Percentiles rank a stretch among this genome's conserved stretches.
Conservation (phyloP, 2,329 filamentous ascomycete genomes). For the Diplocarpon rosae region DNA sequence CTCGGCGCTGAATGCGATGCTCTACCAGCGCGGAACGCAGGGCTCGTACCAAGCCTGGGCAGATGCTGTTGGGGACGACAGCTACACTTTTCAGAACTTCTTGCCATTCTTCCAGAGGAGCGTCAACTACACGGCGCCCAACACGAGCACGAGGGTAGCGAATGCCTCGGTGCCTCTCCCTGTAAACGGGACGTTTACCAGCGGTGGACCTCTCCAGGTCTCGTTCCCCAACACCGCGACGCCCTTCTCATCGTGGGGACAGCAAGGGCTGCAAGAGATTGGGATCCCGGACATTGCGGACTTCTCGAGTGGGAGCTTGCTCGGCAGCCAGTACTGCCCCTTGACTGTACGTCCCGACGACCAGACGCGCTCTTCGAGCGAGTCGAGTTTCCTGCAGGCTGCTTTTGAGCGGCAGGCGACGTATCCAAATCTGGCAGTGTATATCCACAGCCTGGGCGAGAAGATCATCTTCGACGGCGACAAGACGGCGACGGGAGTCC, state of each 20-base stretch:
- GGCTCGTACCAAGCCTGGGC: slow-evolving; percentile 32
- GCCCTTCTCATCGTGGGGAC: slow-evolving; percentile 2
- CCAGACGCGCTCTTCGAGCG: slow-evolving; percentile 11
- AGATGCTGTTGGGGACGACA: slow-evolving; percentile 29
- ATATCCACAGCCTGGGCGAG: slow-evolving; percentile 9
- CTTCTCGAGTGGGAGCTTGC: slow-evolving; percentile 13
- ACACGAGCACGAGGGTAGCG: slow-evolving; percentile 16
- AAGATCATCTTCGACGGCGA: slow-evolving; percentile 13
- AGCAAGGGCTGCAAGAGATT: slow-evolving; percentile 7
- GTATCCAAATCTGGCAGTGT: slow-evolving; percentile 6
- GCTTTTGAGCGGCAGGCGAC: slow-evolving; percentile 1
- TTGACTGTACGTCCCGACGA: slow-evolving; percentile 10
- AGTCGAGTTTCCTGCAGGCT: background rate
- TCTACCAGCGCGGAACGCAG: background rate
- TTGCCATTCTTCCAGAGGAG: slow-evolving; percentile 34
- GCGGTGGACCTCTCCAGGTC: slow-evolving; percentile 31
- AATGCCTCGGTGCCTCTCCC: slow-evolving; percentile 25
- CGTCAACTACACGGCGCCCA: slow-evolving; percentile 17
- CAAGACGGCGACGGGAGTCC: slow-evolving; percentile 22
- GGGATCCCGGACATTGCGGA: too few species aligned
- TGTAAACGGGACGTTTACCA: slow-evolving; percentile 23
- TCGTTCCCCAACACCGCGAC: slow-evolving; percentile 30
- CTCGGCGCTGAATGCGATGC: background rate
- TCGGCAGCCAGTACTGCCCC: slow-evolving; percentile 6
- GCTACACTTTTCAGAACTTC: slow-evolving; percentile 36